These are phyloP conservation scores for Annona squamosa DNA, from an alignment of 164 flowering plant genomes.

Conservation along the genomic window DNA sequence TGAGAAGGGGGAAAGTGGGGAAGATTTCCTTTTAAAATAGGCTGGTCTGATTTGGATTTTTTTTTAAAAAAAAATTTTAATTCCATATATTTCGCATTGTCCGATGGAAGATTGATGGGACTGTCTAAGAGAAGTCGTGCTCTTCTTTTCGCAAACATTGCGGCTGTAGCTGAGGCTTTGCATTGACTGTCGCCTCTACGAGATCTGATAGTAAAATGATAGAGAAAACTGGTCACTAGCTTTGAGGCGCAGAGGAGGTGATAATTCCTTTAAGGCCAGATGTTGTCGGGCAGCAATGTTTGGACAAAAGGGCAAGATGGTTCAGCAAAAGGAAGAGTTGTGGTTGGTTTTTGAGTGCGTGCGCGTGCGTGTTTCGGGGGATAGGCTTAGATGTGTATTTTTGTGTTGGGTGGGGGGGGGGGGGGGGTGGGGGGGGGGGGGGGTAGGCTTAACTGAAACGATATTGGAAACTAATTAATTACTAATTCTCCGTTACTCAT, in stretches of 20 bases:
- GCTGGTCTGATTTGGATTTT: neutral
- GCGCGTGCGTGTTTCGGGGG: too few relatives aligned
- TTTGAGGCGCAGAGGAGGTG: neutral
- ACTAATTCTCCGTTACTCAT: too few relatives aligned
- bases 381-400: too few relatives aligned
- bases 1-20: neutral
- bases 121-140: neutral
- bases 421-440: too few relatives aligned
- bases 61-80: too few relatives aligned
- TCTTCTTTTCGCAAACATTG: neutral
- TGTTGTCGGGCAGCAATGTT: neutral
- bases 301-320: too few relatives aligned
- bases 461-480: too few relatives aligned
- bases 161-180: neutral
- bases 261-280: neutral
- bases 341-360: too few relatives aligned
- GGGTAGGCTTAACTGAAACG: too few relatives aligned
- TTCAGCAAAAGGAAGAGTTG: too few relatives aligned
- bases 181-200: neutral
- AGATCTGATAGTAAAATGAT: neutral
- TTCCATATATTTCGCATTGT: neutral
- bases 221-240: neutral
- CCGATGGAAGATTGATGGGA: neutral
- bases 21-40: neutral
- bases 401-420: too few relatives aligned